Base-by-base conservation (phyloP, 108 stramenopile species). In the Discostella stelligeroides region DNA sequence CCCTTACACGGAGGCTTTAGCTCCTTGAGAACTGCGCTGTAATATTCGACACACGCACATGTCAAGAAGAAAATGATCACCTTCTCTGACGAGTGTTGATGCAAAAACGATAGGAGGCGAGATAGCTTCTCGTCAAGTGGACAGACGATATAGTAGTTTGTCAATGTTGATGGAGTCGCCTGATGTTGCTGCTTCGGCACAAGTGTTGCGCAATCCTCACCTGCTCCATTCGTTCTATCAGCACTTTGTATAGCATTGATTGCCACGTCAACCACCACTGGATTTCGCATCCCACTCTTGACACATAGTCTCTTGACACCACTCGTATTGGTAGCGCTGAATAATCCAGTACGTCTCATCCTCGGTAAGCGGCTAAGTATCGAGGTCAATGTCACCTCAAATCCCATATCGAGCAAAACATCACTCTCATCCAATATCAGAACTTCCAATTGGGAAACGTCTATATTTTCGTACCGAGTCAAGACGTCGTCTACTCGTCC, bases 371-470 rank as follows among this genome's bases (percentile, higher is more conserved):
- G 65, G 14, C 75, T 63, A 41, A 98, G 75, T 49, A 99, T 97
- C 46, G 82, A 79, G 39, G 83, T 84, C 18, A 99, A 82, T 11
- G 94, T 86, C 5, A 83, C 86, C 48, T 87, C 80, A 60, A 98
- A 98, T 9, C 97, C 97, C 91, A 96, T 96, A 71, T 94, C 95
- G 42, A 97, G 86, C 20, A 99, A 65, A 0, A 88, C 97, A 68
- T 99, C 99, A 4, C 96, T 96, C 67, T 99, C 99, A 73, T 99
- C 99, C 45, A 99, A 70, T 23, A 99, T 85, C 30, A 99, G 76
- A 1, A 88, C 81, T 51, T 97, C 97, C 46, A 99, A 68, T 75
- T 93, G 90, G 11, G 82, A 67, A 7, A 85, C 82, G 58, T 92
- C 91, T 38, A 98, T 70, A 39, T 83, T 84, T 60, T 68, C 84